Evolutionary conservation across 495 filamentous ascomycete genomes (phyloP).

Genomic region (Penicillium paxilli): DNA sequence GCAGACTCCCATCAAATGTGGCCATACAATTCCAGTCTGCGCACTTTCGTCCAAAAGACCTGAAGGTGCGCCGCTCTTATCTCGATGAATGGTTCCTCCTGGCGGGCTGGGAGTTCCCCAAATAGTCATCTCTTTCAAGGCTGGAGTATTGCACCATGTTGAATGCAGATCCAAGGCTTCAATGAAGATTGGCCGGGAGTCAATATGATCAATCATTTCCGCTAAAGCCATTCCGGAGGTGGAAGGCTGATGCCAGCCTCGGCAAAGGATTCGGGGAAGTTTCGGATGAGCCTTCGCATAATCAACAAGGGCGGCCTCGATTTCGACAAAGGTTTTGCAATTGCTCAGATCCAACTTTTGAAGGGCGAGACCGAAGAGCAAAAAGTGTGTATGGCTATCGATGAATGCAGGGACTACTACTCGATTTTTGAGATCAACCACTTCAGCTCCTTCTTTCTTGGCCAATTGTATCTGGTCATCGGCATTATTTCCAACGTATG

Average conservation of each 20-base stretch:
- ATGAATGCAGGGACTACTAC: slow-evolving; percentile 21
- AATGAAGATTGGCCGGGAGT: slow-evolving; percentile 58
- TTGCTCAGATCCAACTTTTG: slow-evolving; percentile 52
- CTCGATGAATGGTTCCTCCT: slow-evolving; percentile 57
- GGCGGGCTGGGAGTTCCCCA: slow-evolving; percentile 47
- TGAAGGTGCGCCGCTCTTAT: slow-evolving; percentile 43
- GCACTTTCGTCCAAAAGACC: slow-evolving; percentile 59
- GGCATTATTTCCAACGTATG: too few relatives aligned
- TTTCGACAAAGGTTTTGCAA: slow-evolving; percentile 54
- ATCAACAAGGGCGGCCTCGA: slow-evolving; percentile 44
- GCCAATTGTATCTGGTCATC: too few relatives aligned
- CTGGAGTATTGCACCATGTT: slow-evolving; percentile 60
- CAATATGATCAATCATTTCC: slow-evolving; percentile 49
- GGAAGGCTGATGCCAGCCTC: slow-evolving; percentile 62
- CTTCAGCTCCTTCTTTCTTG: too few relatives aligned
- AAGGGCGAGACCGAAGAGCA: slow-evolving; percentile 46
- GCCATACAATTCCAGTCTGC: slow-evolving; percentile 59
- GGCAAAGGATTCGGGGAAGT: slow-evolving; percentile 51
- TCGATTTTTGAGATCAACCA: too few relatives aligned
- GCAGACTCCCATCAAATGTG: slow-evolving; percentile 51
- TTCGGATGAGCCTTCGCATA: slow-evolving; percentile 48
- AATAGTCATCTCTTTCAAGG: slow-evolving; percentile 51
- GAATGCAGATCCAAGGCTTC: slow-evolving; percentile 64
- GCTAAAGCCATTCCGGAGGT: slow-evolving; percentile 49
- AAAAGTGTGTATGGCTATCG: slow-evolving; percentile 63